Evolutionary conservation across 306 rosid species (phyloP), one percentile per base, ranked within the genome.

Genomic region (Mimosa bimucronata): DNA sequence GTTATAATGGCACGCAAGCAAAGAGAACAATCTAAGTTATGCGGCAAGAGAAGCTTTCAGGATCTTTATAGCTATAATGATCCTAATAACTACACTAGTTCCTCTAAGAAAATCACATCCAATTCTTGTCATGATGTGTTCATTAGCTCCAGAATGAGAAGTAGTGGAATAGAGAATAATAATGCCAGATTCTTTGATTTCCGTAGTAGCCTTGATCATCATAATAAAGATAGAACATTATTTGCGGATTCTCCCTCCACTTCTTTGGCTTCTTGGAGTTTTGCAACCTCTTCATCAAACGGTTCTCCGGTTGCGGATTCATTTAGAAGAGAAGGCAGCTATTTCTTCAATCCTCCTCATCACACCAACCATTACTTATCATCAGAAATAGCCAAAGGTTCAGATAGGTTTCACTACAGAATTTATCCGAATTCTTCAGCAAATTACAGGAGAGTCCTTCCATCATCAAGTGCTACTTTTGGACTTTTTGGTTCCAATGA

Each of bases 1-100:
- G 93, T 92, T 61, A 67, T 88, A 7, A 87, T 85, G 88, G 93
- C 93, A 15, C 75, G 97, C 75, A 86, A 86, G 76, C 87, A 86
- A 85, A 87, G 88, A 77, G 90, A 92, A 28, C 85, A 88, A 38
- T 84, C 90, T 31, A 90, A 87, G 82, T 50, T 82, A 16, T 85
- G 86, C 23, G 86, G 84, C 10, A 81, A 80, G 66, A 81, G 78
- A 84, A 91, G 65, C 37, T 71, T 75, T 79, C 90, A 84, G 46
- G 85, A 87, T 25, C 64, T 67, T 40, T 29, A 64, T 18, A 65
- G 60, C 62, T 76, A 64, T 18, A 65, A 66, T 13, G 42, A 71
- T 70, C 76, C 83, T 23, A 50, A 77, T 69, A 18, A 4, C 30
- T 41, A 5, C 40, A 45, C 15, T 45, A 41, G 13, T 37, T 15